Evolutionary conservation across 768 basidiomycete species (phyloP).

Genomic region (Gymnopilus dilepis): DNA sequence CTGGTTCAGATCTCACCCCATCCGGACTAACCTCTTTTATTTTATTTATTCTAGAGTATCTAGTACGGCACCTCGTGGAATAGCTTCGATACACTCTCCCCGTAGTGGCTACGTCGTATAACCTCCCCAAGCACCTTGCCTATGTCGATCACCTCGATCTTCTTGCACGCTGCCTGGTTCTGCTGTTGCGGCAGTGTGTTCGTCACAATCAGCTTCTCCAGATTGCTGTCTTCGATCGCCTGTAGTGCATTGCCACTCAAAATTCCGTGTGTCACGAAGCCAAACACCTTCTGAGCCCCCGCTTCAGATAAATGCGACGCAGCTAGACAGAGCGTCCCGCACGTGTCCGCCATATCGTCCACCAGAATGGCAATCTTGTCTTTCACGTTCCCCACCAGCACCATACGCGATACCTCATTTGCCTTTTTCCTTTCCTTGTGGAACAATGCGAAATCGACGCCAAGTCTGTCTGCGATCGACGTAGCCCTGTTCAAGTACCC

Average conservation of each 20-base stretch:
- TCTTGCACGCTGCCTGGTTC: slow-evolving; percentile 72
- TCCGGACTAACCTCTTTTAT: slow-evolving; percentile 20
- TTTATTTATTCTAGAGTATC: no score
- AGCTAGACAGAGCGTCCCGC: slow-evolving; percentile 92
- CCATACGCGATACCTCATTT: slow-evolving; percentile 93
- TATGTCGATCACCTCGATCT: slow-evolving; percentile 94
- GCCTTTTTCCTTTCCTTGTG: slow-evolving; percentile 99
- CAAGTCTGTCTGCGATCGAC: slow-evolving; percentile 93
- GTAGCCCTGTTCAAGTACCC: slow-evolving; percentile 70
- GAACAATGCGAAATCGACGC: slow-evolving; percentile 97
- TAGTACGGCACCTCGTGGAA: slow-evolving; percentile 92
- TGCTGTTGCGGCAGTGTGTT: slow-evolving; percentile 93
- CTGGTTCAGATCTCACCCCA: slow-evolving; percentile 30
- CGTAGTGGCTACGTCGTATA: slow-evolving; percentile 94
- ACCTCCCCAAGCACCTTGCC: slow-evolving; percentile 95
- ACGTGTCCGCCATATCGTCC: slow-evolving; percentile 99
- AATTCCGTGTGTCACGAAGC: slow-evolving; percentile 96
- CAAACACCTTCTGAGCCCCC: slow-evolving; percentile 85
- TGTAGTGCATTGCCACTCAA: slow-evolving; percentile 88
- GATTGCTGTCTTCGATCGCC: slow-evolving; percentile 68
- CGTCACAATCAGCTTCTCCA: slow-evolving; percentile 96
- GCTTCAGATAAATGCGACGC: slow-evolving; percentile 89
- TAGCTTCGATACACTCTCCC: slow-evolving; percentile 90
- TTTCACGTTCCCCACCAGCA: slow-evolving; percentile 92
- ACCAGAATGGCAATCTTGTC: slow-evolving; percentile 94